phyloP scores from a whole-genome alignment of 768 basidiomycete species.

The Lactarius psammicola region DNA sequence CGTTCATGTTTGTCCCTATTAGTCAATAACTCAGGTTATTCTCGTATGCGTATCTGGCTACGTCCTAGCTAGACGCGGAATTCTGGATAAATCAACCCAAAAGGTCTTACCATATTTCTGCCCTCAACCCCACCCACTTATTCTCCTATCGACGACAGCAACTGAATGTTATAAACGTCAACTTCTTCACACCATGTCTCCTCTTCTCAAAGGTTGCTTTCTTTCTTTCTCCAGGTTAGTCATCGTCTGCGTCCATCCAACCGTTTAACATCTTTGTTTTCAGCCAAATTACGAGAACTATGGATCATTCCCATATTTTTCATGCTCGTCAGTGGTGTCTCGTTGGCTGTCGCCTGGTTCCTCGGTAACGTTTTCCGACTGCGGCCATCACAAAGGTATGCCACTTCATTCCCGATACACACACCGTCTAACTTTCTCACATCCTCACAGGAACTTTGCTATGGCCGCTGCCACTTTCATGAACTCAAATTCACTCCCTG shows the following conservation, averaged over 20 bases:
- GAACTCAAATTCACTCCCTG: constrained; percentile 94
- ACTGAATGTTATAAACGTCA: constrained; percentile 81
- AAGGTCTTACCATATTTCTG: constrained; percentile 50
- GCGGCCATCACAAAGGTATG: constrained; percentile 72
- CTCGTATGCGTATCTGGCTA: constrained; percentile 83
- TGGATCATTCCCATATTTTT: constrained; percentile 90
- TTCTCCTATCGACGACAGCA: constrained; percentile 43
- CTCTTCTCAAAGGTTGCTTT: constrained; percentile 96
- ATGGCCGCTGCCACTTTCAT: constrained; percentile 86
- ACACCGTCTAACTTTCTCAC: background rate
- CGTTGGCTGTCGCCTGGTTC: constrained; percentile 62
- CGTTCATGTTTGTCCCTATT: background rate
- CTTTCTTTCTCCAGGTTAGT: constrained; percentile 65
- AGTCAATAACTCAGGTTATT: constrained; percentile 91
- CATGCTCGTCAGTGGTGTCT: constrained; percentile 66
- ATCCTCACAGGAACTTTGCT: constrained; percentile 59
- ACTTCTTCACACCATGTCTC: constrained; percentile 84
- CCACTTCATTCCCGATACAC: constrained; percentile 15
- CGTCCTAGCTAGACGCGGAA: constrained; percentile 70
- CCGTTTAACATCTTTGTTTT: background rate
- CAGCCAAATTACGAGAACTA: constrained; percentile 75
- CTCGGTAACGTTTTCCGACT: constrained; percentile 66
- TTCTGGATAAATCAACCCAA: constrained; percentile 87
- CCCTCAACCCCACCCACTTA: background rate
- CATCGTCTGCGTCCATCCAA: background rate